Evolutionary conservation across 2,329 filamentous ascomycete species (phyloP).

Genomic region (Cercospora brassicicola): DNA sequence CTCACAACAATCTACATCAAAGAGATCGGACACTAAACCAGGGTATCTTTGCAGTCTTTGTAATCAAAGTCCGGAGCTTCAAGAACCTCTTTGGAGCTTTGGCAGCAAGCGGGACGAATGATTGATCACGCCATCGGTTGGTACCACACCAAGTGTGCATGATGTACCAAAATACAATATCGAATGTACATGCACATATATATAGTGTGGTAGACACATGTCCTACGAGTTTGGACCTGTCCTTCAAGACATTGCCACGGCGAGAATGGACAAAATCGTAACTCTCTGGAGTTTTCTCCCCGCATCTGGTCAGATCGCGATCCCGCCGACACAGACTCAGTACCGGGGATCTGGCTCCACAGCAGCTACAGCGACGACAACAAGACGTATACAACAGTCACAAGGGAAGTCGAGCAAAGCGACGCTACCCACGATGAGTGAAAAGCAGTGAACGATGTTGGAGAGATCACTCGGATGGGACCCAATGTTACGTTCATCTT

Average conservation of each 20-base stretch:
- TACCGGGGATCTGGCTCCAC: background rate
- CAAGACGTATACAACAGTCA: background rate
- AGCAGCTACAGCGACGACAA: background rate
- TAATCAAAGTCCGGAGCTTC: background rate
- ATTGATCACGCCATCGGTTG: background rate
- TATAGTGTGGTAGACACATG: background rate
- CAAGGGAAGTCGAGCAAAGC: background rate
- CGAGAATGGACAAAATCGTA: background rate
- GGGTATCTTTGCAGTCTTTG: background rate
- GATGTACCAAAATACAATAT: background rate
- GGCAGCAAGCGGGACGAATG: background rate
- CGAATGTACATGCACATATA: background rate
- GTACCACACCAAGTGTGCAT: background rate
- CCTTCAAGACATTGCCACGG: too few species aligned
- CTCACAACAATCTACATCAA: background rate
- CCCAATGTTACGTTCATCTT: background rate
- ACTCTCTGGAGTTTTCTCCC: slow-evolving; percentile 10
- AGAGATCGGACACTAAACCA: background rate
- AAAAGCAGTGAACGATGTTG: background rate
- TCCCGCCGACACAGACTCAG: background rate
- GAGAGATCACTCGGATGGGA: too few species aligned
- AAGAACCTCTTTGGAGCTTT: background rate
- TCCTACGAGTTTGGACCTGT: too few species aligned
- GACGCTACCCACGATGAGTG: background rate
- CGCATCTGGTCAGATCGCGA: slow-evolving; percentile 4